Conservation (phyloP, 768 basidiomycete species). For the Russula griseocarnosa region DNA sequence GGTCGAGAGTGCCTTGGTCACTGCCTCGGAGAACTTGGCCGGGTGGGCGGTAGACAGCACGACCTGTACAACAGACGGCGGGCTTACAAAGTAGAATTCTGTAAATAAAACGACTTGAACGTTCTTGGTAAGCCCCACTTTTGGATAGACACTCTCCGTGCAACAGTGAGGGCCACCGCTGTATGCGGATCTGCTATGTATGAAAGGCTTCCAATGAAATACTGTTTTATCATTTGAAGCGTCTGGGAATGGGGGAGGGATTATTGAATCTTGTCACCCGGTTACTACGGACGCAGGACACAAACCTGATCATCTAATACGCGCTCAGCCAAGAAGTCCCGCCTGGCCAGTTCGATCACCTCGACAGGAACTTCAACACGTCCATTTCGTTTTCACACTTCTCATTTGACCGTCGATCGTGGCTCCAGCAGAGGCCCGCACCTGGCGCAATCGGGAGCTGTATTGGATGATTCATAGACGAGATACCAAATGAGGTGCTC, state of each 20-base stretch:
- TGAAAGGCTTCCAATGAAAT: conserved; percentile 52
- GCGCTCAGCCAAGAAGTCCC: too few relatives aligned
- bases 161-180: conserved; percentile 83
- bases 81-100: conserved; percentile 36
- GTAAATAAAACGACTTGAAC: not conserved
- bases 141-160: conserved; percentile 51
- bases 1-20: conserved; percentile 66
- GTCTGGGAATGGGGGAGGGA: conserved; percentile 63
- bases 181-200: conserved; percentile 97
- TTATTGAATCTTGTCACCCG: too few relatives aligned
- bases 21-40: conserved; percentile 94
- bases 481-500: too few relatives aligned
- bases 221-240: conserved; percentile 58
- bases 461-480: too few relatives aligned
- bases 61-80: conserved; percentile 57
- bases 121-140: conserved; percentile 47
- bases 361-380: too few relatives aligned
- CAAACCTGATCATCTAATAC: too few relatives aligned
- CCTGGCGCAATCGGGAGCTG: too few relatives aligned
- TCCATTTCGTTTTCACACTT: too few relatives aligned
- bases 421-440: too few relatives aligned
- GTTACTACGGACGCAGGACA: too few relatives aligned
- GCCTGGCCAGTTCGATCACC: too few relatives aligned
- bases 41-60: conserved; percentile 95
- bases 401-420: too few relatives aligned